phyloP scores from a whole-genome alignment of 2,329 filamentous ascomycete species.

The Endothia cerciana region DNA sequence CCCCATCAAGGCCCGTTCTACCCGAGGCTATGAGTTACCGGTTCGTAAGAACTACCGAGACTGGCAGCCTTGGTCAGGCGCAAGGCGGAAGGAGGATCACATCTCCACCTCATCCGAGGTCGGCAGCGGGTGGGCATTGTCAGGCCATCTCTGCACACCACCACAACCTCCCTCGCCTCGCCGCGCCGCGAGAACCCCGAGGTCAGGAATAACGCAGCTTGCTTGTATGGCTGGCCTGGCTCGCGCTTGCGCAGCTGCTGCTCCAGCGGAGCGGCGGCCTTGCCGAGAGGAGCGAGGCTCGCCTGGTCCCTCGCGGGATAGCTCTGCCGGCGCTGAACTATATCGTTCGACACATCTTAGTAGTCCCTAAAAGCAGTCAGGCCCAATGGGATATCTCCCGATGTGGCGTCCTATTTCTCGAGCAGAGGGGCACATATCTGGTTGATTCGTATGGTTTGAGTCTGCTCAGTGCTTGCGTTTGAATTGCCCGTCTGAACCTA shows the following conservation, averaged over 20 bases:
- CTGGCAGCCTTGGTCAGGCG: neutral
- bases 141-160: constrained; percentile 3
- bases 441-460: too few species aligned
- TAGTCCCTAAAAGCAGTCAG: neutral
- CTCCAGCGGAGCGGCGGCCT: neutral
- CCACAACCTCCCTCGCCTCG: neutral
- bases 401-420: neutral
- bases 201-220: neutral
- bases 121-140: neutral
- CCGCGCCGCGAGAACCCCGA: neutral
- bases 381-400: neutral
- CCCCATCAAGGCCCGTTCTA: neutral
- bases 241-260: neutral
- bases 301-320: neutral
- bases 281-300: neutral
- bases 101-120: neutral
- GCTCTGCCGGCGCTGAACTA: neutral
- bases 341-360: neutral
- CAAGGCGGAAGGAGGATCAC: neutral
- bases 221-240: neutral
- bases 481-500: neutral
- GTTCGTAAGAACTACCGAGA: neutral
- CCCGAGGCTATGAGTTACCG: neutral
- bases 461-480: neutral
- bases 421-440: neutral